phyloP scores from a whole-genome alignment of 164 flowering plant genomes.

The Chimonanthus praecox region DNA sequence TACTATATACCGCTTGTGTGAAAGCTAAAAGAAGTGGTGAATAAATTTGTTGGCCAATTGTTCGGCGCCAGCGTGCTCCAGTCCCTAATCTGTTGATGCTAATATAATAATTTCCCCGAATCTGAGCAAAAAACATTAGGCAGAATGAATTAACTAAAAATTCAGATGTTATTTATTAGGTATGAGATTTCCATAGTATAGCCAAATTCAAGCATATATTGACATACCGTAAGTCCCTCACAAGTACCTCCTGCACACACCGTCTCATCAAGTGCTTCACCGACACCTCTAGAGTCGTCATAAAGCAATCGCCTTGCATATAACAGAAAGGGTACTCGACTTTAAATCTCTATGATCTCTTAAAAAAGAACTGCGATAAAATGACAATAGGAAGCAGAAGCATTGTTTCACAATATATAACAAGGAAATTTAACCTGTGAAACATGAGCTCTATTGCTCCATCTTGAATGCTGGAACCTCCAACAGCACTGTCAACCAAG shows the following conservation, averaged over 20 bases:
- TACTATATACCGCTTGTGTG: conserved; percentile 53
- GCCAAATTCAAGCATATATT: neutral
- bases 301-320: conserved; percentile 41
- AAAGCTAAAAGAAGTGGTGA: conserved; percentile 79
- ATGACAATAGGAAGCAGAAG: neutral
- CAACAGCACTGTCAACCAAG: conserved; percentile 83
- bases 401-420: conserved; percentile 4
- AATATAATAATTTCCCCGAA: conserved; percentile 72
- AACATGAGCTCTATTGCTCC: conserved; percentile 87
- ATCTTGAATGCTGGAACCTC: conserved; percentile 77
- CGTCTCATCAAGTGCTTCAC: conserved; percentile 69
- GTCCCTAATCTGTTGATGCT: conserved; percentile 47
- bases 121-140: conserved; percentile 24
- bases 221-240: conserved; percentile 66
- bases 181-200: neutral
- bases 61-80: conserved; percentile 74
- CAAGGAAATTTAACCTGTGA: conserved; percentile 45
- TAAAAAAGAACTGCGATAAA: neutral
- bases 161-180: no score
- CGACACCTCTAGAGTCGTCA: conserved; percentile 75
- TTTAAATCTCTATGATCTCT: conserved; percentile 3
- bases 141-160: neutral
- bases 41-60: conserved; percentile 69
- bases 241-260: conserved; percentile 49
- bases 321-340: conserved; percentile 3